Base-by-base conservation (phyloP, 73 alveolate genomes). In the Paramecium bursaria region DNA sequence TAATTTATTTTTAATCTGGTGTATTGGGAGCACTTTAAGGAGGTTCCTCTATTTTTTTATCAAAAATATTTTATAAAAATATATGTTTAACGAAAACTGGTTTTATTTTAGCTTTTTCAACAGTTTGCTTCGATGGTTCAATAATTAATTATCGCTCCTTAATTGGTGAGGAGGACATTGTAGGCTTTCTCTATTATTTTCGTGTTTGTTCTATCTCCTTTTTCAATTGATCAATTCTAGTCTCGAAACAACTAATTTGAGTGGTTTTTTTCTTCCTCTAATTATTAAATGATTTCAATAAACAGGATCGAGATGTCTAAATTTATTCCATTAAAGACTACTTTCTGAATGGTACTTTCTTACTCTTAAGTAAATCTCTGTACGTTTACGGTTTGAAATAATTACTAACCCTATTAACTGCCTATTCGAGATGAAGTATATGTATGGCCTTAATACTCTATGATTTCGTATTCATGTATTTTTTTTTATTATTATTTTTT, bases 401-500 rank as follows among this genome's bases (percentile, higher is more conserved):
- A 27, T 57, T 53, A 35, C 10, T 19, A 19, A 15, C 22, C 1
- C 44, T 44, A 13, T 44, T n/a, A 27, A 17, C 22, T 39, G 11
- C 26, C 44, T 67, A 39, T 39, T 67, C 82, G 19, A 67, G 33
- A 15, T 67, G 82, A 27, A 67, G 10, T 67, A 67, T 30, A 67
- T 67, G 82, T 47, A 67, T 35, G 27, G 82, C 82, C 44, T 67
- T 67, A n/a, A 57, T 21, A 67, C 50, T 67, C n/a, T n/a, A n/a
- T n/a, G n/a, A n/a, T n/a, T n/a, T n/a, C n/a, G n/a, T n/a, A n/a
- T n/a, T 67, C 55, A 25, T 35, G 53, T 25, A 5, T 35, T 67
- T 35, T 67, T 35, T 17, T 35, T 39, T 15, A 47, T 39, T 42
- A 25, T 67, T 35, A 67, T 67, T 35, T 39, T 67, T 35, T 67